Evolutionary conservation across 768 basidiomycete species (phyloP).

Genomic region (Mycena amicta): DNA sequence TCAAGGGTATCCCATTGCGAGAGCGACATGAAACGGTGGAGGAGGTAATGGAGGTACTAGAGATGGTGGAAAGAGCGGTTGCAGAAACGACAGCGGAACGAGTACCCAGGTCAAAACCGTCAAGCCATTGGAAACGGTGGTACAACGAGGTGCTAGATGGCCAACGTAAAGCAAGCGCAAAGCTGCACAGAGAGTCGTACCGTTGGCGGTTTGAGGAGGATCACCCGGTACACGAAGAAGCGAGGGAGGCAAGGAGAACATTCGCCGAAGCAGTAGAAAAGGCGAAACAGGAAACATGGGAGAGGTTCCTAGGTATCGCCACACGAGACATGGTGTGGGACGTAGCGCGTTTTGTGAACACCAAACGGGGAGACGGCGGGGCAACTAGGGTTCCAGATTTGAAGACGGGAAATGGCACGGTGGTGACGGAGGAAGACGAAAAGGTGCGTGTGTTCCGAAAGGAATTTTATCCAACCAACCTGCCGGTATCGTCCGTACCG

Average conservation of each 20-base stretch:
- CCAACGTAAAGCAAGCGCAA: conserved; percentile 16
- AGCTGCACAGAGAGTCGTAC: conserved; percentile 13
- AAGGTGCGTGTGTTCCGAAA: background rate
- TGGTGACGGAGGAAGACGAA: conserved; percentile 27
- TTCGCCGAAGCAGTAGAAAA: conserved; percentile 20
- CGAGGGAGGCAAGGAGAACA: conserved; percentile 8
- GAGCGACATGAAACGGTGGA: background rate
- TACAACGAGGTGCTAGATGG: conserved; percentile 33
- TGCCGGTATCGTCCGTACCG: background rate
- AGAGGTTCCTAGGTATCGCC: conserved; percentile 14
- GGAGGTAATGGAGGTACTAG: conserved; percentile 6
- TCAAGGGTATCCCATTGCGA: background rate
- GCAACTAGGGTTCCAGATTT: conserved; percentile 28
- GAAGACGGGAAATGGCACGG: conserved; percentile 77
- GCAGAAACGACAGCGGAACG: conserved; percentile 16
- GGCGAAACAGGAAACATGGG: conserved; percentile 31
- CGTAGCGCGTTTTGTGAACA: conserved; percentile 27
- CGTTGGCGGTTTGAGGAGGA: conserved; percentile 5
- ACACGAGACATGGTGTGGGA: conserved; percentile 24
- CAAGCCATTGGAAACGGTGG: conserved; percentile 34
- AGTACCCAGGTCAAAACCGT: conserved; percentile 23
- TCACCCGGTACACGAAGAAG: conserved; percentile 29
- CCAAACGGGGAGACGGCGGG: conserved; percentile 27
- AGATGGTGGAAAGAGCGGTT: conserved; percentile 18
- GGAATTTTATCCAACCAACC: background rate